Conservation (phyloP, 2,329 filamentous ascomycete species). For the Cladophialophora yegresii region DNA sequence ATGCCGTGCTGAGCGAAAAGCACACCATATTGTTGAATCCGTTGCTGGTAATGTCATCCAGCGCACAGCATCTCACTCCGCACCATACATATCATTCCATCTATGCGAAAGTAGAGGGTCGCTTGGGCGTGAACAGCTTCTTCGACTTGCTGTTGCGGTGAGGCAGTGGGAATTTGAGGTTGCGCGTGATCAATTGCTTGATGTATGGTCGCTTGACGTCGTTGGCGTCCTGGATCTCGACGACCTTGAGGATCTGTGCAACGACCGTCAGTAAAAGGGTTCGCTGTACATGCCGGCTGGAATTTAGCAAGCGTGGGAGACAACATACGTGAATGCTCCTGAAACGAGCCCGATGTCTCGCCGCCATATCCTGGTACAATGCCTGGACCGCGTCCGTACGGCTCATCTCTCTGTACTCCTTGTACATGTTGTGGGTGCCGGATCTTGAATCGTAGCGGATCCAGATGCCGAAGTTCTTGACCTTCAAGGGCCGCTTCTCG, state of each 20-base stretch:
- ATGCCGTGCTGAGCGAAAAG: not conserved
- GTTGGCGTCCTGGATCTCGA: conserved; percentile 92
- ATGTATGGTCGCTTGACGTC: conserved; percentile 99
- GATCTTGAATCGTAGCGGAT: conserved; percentile 99
- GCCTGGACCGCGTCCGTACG: conserved; percentile 92
- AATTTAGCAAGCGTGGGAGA: not conserved
- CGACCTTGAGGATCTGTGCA: conserved; percentile 88
- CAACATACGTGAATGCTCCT: conserved; percentile 92
- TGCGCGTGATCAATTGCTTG: conserved; percentile 94
- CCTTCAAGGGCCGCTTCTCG: conserved; percentile 98
- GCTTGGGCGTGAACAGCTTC: conserved; percentile 90
- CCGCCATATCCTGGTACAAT: conserved; percentile 99
- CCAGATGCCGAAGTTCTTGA: conserved; percentile 99
- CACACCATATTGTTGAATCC: not conserved
- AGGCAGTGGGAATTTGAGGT: conserved; percentile 96
- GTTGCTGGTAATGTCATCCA: not conserved
- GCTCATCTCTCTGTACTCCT: conserved; percentile 99
- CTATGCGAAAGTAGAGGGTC: conserved; percentile 98
- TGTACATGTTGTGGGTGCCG: conserved; percentile 99
- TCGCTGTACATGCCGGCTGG: not conserved
- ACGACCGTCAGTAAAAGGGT: conserved; percentile 17
- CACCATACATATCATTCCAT: conserved; percentile 41
- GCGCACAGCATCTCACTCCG: not conserved
- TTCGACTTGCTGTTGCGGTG: conserved; percentile 86
- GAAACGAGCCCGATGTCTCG: conserved; percentile 97